Conservation (phyloP, 768 basidiomycete species). For the Boletus vermiculosoides region DNA sequence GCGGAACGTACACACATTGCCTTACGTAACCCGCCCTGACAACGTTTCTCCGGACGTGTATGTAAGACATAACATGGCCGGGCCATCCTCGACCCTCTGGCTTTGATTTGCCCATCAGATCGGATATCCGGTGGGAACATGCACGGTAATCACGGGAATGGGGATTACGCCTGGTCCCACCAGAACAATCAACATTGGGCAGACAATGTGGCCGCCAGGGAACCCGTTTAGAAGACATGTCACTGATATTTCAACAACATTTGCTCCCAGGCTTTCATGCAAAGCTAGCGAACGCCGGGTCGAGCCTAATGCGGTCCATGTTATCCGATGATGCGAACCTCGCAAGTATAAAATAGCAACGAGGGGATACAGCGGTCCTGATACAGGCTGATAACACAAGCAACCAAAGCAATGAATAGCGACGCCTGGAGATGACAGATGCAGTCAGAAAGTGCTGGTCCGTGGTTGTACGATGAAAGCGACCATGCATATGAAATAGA, state of each 20-base stretch:
- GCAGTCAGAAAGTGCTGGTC: constrained; percentile 14
- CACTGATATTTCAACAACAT: neutral
- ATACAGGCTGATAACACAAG: constrained; percentile 25
- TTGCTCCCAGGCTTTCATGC: constrained; percentile 12
- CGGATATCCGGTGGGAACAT: constrained; percentile 5
- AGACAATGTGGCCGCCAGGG: neutral
- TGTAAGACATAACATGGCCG: neutral
- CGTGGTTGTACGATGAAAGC: constrained; percentile 13
- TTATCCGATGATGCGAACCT: constrained; percentile 19
- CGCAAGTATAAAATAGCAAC: constrained; percentile 16
- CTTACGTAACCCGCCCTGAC: constrained; percentile 13
- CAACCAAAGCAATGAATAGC: constrained; percentile 14
- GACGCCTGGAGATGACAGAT: constrained; percentile 7
- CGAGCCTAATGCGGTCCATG: constrained; percentile 10
- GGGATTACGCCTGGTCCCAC: constrained; percentile 1
- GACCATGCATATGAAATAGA: constrained; percentile 18
- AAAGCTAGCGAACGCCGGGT: constrained; percentile 5
- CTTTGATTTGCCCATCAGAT: neutral
- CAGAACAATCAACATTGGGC: neutral
- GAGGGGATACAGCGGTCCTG: constrained; percentile 23
- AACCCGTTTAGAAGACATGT: constrained; percentile 1
- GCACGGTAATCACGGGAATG: neutral
- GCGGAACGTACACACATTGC: neutral
- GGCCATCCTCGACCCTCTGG: neutral
- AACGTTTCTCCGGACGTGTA: neutral